Evolutionary conservation across 345 rosid species (phyloP).

Genomic region (Lumnitzera littorea): DNA sequence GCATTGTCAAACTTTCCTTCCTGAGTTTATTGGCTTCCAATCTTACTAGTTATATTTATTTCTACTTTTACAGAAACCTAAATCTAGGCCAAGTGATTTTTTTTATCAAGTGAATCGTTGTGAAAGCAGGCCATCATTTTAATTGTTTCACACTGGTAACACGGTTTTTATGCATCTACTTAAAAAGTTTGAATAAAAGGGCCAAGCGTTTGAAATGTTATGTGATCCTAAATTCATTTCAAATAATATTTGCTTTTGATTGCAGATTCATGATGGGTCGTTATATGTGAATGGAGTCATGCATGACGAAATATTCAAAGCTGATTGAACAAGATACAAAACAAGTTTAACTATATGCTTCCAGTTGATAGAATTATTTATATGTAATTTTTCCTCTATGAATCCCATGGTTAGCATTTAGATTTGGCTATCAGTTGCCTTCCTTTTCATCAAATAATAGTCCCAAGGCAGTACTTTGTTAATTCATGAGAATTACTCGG

Average conservation of each 20-base stretch:
- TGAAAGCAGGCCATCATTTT: slow-evolving; percentile 38
- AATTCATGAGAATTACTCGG: no score
- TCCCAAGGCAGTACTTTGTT: no score
- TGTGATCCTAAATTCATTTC: no score
- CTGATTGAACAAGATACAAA: slow-evolving; percentile 25
- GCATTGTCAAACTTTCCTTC: background rate
- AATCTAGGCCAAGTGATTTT: slow-evolving; percentile 45
- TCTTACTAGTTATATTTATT: no score
- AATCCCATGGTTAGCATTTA: no score
- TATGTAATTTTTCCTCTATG: no score
- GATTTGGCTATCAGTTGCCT: no score
- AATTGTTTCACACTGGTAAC: background rate
- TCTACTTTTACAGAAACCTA: slow-evolving; percentile 50
- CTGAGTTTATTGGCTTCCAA: no score
- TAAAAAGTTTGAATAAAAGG: no score
- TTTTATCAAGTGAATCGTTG: slow-evolving; percentile 81
- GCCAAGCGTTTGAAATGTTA: no score
- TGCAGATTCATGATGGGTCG: slow-evolving; percentile 31
- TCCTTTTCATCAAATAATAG: no score
- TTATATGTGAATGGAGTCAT: slow-evolving; percentile 35
- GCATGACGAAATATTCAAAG: slow-evolving; percentile 25
- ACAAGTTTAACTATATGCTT: slow-evolving; percentile 21
- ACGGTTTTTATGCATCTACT: background rate
- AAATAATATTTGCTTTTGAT: background rate
- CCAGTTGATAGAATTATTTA: background rate